Base-by-base conservation (phyloP, 1,284 basidiomycete genomes). In the Sanghuangporus baumii region DNA sequence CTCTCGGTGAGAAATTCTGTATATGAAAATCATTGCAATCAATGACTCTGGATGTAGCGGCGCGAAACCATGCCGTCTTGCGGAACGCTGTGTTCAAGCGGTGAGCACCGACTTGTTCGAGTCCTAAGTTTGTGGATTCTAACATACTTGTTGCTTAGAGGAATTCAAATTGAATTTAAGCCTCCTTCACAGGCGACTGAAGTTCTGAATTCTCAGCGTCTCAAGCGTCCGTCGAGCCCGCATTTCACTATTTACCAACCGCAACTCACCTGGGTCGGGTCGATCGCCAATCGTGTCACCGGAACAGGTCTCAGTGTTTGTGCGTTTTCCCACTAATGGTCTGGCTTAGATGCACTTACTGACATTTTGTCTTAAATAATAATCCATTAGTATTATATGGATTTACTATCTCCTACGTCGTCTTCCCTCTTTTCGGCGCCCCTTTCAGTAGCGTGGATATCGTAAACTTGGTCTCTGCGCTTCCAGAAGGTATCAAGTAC, bases 241-340 rank as follows among this genome's bases (percentile, higher is more conserved):
- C 94, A 98, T 75, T 90, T 96, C 70, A 93, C 93, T 56, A 98
- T 98, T 76, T 99, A 98, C 79, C 92, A 97, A 75, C 94, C 94
- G 20, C 96, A 98, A 75, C 76, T 94, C 54, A 98, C 96, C 50
- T 97, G 93, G 93, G 43, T 89, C 61, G 82, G 77, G 2, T 97
- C 94, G 14, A 94, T 96, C 71, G 83, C 82, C 37, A 89, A 98
- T 79, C 91, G 96, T 74, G 76, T 85, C 55, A 93, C 94, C 6
- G 96, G 97, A 64, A 82, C 77, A 23, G 92, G 81, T 9, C 80
- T 99, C 59, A 89, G 88, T 65, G 86, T 82, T 65, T 80, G 91
- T 94, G 71, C 71, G 91, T 87, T 12, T 34, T 62, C 48, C 14
- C 9, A 55, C 47, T 47, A 12, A 37, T 51, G 14, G 23, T 31